A percentile compares a stretch with the other conserved stretches of the same genome.
Evolutionary conservation across 2,329 filamentous ascomycete genomes (phyloP).

Genomic region (Scedosporium minutisporum): DNA sequence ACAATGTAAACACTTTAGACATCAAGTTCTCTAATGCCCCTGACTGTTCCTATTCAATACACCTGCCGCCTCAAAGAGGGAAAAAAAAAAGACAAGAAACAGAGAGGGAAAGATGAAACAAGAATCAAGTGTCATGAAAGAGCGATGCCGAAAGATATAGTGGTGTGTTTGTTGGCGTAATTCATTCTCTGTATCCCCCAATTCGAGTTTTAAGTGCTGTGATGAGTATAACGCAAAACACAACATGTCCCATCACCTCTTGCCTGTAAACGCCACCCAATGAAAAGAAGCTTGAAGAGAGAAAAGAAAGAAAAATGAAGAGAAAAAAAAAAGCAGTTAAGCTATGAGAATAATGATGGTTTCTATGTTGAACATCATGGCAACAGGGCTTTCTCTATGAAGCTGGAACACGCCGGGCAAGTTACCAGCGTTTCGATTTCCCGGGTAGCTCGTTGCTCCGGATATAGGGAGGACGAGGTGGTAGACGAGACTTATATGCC

Average conservation of each 20-base stretch:
- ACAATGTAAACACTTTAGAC: too few species aligned
- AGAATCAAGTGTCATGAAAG: neutral
- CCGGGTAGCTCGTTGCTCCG: too few species aligned
- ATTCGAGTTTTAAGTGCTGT: neutral
- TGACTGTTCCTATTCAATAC: too few species aligned
- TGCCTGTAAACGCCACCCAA: neutral
- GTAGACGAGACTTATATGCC: neutral
- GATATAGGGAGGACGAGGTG: neutral
- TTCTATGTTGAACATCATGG: too few species aligned
- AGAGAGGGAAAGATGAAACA: neutral
- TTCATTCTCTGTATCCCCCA: neutral
- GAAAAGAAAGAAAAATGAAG: constrained; percentile 8
- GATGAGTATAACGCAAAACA: neutral
- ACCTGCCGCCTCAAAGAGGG: neutral
- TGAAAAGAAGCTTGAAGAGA: neutral
- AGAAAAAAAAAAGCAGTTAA: constrained; percentile 1
- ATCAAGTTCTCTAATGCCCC: too few species aligned
- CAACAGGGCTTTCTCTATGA: too few species aligned
- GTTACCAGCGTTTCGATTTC: neutral
- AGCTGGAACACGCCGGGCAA: neutral
- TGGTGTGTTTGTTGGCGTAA: neutral
- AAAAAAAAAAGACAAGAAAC: constrained; percentile 1
- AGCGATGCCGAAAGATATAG: neutral
- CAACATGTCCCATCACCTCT: neutral
- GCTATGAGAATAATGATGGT: neutral